Conservation (phyloP, 345 rosid species). For the Corchorus olitorius region DNA sequence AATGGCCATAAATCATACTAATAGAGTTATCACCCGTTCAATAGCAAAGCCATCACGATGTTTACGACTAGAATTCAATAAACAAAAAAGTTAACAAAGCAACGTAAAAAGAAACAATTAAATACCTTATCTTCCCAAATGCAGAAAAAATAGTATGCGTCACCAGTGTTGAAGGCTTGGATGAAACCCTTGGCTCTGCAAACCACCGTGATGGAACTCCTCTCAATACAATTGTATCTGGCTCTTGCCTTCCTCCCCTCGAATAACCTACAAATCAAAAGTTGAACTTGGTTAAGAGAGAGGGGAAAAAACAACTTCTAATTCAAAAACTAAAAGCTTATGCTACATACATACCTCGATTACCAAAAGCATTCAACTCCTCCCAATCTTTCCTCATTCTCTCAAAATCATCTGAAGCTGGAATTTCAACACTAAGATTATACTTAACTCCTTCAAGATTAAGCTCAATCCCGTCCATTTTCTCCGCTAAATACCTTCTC, state of each 20-base stretch:
- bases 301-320: not conserved
- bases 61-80: conserved; percentile 3
- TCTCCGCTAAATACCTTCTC: conserved; percentile 63
- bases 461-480: conserved; percentile 86
- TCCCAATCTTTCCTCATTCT: conserved; percentile 79
- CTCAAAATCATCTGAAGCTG: conserved; percentile 70
- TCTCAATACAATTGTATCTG: conserved; percentile 73
- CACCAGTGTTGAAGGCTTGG: conserved; percentile 89
- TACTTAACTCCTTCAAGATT: conserved; percentile 82
- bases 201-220: conserved; percentile 95
- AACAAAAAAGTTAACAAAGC: not conserved
- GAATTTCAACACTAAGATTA: conserved; percentile 53
- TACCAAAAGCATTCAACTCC: conserved; percentile 69
- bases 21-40: not conserved
- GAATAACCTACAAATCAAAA: conserved; percentile 45
- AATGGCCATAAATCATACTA: not conserved
- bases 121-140: conserved; percentile 83
- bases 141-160: conserved; percentile 84
- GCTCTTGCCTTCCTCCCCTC: conserved; percentile 65
- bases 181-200: conserved; percentile 91
- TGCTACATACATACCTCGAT: conserved; percentile 32
- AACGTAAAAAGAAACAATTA: not conserved
- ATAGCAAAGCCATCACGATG: not conserved
- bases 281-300: not conserved
- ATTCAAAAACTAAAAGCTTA: not conserved